Evolutionary conservation across 164 flowering plant genomes (phyloP).

Genomic region (Brasenia schreberi): DNA sequence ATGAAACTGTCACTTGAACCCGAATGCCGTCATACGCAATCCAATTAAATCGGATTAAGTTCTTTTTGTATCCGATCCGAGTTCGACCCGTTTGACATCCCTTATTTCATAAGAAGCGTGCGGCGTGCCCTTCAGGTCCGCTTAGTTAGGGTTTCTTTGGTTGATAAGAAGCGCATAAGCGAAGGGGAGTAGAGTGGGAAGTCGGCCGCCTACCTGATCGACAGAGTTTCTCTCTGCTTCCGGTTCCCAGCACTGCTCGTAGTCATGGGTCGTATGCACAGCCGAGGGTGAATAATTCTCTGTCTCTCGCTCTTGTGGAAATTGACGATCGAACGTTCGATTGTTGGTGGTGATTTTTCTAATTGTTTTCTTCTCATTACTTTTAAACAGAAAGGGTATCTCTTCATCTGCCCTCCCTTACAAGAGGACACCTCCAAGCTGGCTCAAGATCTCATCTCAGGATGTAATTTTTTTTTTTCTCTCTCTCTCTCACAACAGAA

Average conservation of each 20-base stretch:
- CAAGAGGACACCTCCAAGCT: conserved; percentile 35
- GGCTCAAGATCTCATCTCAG: conserved; percentile 27
- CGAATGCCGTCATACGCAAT: too few species aligned
- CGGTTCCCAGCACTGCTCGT: not conserved
- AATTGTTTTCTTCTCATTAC: not conserved
- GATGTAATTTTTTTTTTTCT: conserved; percentile 15
- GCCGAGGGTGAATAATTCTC: conserved; percentile 19
- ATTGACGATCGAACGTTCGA: not conserved
- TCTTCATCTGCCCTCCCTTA: conserved; percentile 37
- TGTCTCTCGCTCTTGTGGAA: not conserved
- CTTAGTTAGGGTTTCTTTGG: too few species aligned
- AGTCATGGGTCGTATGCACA: conserved; percentile 41
- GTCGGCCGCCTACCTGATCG: too few species aligned
- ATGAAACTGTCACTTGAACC: too few species aligned
- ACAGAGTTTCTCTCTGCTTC: too few species aligned
- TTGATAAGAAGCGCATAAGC: too few species aligned
- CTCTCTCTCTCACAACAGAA: not conserved
- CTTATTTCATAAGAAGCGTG: too few species aligned
- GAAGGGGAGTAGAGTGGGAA: too few species aligned
- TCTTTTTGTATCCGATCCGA: too few species aligned
- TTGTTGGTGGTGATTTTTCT: not conserved
- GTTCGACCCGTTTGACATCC: too few species aligned
- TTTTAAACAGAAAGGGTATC: conserved; percentile 28
- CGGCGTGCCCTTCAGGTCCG: too few species aligned
- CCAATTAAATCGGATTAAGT: too few species aligned